phyloP scores from a whole-genome alignment of 1,139 yeast genomes.

The Geotrichum restrictum region DNA sequence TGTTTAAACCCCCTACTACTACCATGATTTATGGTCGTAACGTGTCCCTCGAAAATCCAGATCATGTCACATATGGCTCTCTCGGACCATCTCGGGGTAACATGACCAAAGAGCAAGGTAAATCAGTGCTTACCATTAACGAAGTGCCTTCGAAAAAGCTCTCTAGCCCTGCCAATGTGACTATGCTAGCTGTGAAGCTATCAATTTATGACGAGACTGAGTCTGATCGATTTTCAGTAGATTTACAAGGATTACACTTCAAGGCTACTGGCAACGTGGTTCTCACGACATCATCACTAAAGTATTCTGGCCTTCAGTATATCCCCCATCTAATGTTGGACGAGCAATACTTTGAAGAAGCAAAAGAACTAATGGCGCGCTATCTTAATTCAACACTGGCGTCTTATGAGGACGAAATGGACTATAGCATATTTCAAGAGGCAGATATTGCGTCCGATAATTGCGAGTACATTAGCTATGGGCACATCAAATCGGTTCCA shows the following conservation, averaged over 20 bases:
- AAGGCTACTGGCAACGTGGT: slow-evolving; percentile 66
- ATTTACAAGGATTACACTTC: slow-evolving; percentile 65
- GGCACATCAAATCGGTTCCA: slow-evolving; percentile 63
- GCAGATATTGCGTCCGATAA: slow-evolving; percentile 35
- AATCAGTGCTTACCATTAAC: slow-evolving; percentile 23
- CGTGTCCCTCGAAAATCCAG: not conserved
- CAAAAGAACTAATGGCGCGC: slow-evolving; percentile 42
- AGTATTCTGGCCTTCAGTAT: slow-evolving; percentile 61
- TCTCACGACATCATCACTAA: slow-evolving; percentile 62
- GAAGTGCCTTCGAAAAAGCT: slow-evolving; percentile 20
- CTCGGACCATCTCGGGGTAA: slow-evolving; percentile 18
- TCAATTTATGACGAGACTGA: slow-evolving; percentile 26
- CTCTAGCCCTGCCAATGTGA: slow-evolving; percentile 24
- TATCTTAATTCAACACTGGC: slow-evolving; percentile 43
- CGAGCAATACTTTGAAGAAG: slow-evolving; percentile 44
- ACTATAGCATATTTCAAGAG: slow-evolving; percentile 27
- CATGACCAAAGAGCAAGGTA: slow-evolving; percentile 25
- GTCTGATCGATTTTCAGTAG: slow-evolving; percentile 34
- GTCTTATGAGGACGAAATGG: slow-evolving; percentile 29
- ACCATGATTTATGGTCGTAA: slow-evolving; percentile 3
- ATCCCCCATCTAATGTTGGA: slow-evolving; percentile 49
- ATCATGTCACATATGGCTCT: not conserved
- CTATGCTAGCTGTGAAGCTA: slow-evolving; percentile 27
- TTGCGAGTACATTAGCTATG: slow-evolving; percentile 69
- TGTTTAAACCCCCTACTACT: slow-evolving; percentile 4